phyloP scores from a whole-genome alignment of 371 early-diverging fungal genomes.

The Rhizopus delemar region DNA sequence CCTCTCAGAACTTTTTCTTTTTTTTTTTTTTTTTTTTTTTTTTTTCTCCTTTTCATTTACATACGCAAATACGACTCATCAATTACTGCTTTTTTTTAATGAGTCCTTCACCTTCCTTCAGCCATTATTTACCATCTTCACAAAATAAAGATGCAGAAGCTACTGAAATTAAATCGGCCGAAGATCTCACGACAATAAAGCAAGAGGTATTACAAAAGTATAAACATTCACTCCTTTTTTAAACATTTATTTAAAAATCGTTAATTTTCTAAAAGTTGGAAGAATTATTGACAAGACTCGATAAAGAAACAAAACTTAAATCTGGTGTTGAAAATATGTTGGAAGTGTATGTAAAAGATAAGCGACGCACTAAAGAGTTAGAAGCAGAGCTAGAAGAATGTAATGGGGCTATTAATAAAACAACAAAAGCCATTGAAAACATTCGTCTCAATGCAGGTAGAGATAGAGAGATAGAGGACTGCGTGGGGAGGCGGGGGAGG shows the following conservation, averaged over 20 bases:
- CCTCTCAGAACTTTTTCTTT: no score
- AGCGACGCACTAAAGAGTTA: slow-evolving; percentile 55
- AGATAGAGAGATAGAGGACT: no score
- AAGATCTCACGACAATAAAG: neutral
- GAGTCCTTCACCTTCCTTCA: slow-evolving; percentile 8
- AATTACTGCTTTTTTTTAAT: neutral
- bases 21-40: neutral
- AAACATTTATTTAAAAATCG: neutral
- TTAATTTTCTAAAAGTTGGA: slow-evolving; percentile 21
- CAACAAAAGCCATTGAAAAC: slow-evolving; percentile 49
- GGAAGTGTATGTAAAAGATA: slow-evolving; percentile 50
- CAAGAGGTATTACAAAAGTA: slow-evolving; percentile 5
- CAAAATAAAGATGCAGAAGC: neutral
- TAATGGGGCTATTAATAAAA: slow-evolving; percentile 44
- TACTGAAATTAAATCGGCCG: neutral
- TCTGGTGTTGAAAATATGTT: slow-evolving; percentile 55
- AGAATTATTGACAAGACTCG: slow-evolving; percentile 28
- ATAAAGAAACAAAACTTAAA: slow-evolving; percentile 46
- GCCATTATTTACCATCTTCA: neutral
- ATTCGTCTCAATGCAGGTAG: slow-evolving; percentile 44
- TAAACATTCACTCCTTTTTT: neutral
- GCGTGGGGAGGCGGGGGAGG: no score
- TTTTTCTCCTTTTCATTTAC: neutral
- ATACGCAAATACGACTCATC: neutral
- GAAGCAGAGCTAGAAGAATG: slow-evolving; percentile 51